Evolutionary conservation across 1,284 basidiomycete genomes (phyloP).

Genomic region (Exobasidium cylindrosporum): DNA sequence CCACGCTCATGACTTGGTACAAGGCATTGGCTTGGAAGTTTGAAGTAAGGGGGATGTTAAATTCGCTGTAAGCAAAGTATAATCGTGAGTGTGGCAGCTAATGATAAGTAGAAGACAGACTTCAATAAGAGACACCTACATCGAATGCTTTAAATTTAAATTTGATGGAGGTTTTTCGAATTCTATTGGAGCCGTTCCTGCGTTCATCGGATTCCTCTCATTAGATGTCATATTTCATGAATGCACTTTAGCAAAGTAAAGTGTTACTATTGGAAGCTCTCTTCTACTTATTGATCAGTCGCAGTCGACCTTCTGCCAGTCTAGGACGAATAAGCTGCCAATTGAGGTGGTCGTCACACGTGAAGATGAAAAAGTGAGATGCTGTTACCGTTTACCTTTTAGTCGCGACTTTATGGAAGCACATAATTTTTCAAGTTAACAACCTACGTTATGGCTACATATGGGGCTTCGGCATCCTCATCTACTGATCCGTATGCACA

Average conservation of each 20-base stretch:
- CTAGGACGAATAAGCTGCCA: too few species aligned
- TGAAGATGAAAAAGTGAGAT: too few species aligned
- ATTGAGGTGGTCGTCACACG: too few species aligned
- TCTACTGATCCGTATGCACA: slow-evolving; percentile 47
- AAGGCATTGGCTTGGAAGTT: not conserved
- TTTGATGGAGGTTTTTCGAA: not conserved
- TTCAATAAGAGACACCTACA: not conserved
- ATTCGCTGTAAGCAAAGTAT: not conserved
- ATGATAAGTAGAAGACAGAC: not conserved
- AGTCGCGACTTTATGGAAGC: not conserved
- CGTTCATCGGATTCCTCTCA: not conserved
- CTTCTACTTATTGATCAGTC: too few species aligned
- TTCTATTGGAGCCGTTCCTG: not conserved
- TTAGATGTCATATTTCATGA: not conserved
- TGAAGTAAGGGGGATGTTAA: slow-evolving; percentile 9
- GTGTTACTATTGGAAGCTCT: too few species aligned
- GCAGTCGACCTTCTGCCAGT: too few species aligned
- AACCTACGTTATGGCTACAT: not conserved
- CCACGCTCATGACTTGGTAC: slow-evolving; percentile 13
- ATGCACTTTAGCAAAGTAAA: too few species aligned
- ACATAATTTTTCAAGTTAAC: slow-evolving; percentile 1
- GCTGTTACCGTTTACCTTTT: not conserved
- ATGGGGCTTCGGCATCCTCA: slow-evolving; percentile 10
- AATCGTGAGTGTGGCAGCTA: not conserved
- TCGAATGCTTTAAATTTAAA: not conserved